Conservation (phyloP, 441 rosid species). For the Flueggea neowawraea region DNA sequence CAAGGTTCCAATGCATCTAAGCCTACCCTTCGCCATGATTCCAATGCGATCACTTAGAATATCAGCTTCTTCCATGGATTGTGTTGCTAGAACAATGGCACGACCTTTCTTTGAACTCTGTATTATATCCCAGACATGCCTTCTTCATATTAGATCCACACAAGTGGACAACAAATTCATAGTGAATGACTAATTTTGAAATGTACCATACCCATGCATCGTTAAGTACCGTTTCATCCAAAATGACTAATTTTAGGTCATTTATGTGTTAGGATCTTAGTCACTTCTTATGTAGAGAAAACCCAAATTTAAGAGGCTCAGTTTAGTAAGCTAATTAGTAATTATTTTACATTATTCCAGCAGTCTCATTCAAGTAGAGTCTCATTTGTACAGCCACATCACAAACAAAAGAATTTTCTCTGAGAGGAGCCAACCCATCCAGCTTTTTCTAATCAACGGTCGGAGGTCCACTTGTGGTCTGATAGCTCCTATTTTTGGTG, state of each 20-base stretch:
- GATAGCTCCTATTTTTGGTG: no score
- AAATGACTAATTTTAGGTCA: conserved; percentile 80
- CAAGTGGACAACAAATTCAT: conserved; percentile 62
- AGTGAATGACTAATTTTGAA: neutral
- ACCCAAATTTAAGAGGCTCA: no score
- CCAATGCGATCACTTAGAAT: conserved; percentile 87
- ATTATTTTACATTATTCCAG: no score
- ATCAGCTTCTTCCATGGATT: conserved; percentile 98
- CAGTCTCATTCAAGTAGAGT: no score
- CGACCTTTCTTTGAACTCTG: conserved; percentile 81
- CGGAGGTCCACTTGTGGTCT: no score
- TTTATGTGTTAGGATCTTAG: no score
- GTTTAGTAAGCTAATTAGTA: no score
- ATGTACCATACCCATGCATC: neutral
- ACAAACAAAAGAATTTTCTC: no score
- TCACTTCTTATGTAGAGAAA: no score
- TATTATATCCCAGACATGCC: conserved; percentile 96
- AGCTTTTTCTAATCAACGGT: no score
- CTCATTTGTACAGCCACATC: no score
- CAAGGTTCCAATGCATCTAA: conserved; percentile 84
- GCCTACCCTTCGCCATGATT: conserved; percentile 97
- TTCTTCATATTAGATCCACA: conserved; percentile 91
- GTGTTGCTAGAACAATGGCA: conserved; percentile 82
- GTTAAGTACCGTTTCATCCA: conserved; percentile 77
- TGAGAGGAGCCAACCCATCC: no score